phyloP scores from a whole-genome alignment of 768 basidiomycete genomes.

The Hypsizygus marmoreus region DNA sequence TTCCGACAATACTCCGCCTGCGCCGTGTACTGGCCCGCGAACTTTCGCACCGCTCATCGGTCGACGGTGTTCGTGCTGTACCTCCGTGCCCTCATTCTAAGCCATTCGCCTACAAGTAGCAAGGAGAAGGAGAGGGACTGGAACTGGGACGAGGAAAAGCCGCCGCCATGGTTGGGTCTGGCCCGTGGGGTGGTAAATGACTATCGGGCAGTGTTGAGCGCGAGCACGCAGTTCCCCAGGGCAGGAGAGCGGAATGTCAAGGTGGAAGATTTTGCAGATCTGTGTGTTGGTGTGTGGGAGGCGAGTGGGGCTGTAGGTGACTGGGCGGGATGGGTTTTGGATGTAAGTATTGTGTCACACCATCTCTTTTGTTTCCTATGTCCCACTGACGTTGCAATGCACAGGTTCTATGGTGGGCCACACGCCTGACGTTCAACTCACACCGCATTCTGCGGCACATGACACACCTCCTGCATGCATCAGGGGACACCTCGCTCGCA shows the following conservation, averaged over 20 bases:
- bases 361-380: neutral
- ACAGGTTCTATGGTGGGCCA: conserved; percentile 92
- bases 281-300: conserved; percentile 83
- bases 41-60: conserved; percentile 77
- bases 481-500: conserved; percentile 62
- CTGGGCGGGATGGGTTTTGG: conserved; percentile 76
- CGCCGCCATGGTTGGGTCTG: conserved; percentile 61
- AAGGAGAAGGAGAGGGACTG: too few species aligned
- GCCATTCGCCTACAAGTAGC: conserved; percentile 32
- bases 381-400: conserved; percentile 3
- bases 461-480: conserved; percentile 66
- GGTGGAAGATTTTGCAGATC: conserved; percentile 83
- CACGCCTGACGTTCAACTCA: conserved; percentile 91
- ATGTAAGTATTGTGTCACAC: conserved; percentile 62
- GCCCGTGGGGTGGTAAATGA: conserved; percentile 70
- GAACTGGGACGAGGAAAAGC: too few species aligned
- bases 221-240: conserved; percentile 73
- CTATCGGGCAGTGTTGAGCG: conserved; percentile 67
- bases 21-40: conserved; percentile 73
- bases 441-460: conserved; percentile 85
- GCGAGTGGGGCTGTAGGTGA: conserved; percentile 63
- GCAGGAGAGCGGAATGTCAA: conserved; percentile 78
- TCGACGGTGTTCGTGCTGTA: conserved; percentile 70
- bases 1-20: conserved; percentile 61
- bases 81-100: conserved; percentile 68